Percentiles rank a stretch among this genome's conserved stretches.
Conservation (phyloP, 208 protist species). For the Trypanosoma theileri region DNA sequence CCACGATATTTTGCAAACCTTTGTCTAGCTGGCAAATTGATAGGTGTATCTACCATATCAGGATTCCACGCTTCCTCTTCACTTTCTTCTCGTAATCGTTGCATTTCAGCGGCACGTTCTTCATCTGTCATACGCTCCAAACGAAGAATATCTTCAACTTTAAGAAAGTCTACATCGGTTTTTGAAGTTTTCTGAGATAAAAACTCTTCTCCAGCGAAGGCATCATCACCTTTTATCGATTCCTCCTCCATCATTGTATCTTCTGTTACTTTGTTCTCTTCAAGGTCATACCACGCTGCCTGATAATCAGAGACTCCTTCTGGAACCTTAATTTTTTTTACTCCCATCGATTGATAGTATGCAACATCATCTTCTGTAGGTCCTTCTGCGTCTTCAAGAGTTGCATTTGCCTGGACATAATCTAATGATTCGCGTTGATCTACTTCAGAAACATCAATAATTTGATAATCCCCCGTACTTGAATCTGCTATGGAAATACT, state of each 20-base stretch:
- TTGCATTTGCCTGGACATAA: constrained; percentile 76
- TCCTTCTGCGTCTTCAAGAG: constrained; percentile 65
- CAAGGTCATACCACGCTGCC: constrained; percentile 73
- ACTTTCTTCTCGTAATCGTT: constrained; percentile 69
- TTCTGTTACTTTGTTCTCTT: constrained; percentile 45
- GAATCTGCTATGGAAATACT: constrained; percentile 35
- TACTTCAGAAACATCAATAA: constrained; percentile 54
- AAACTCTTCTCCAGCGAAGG: constrained; percentile 54
- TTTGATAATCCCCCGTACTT: constrained; percentile 27
- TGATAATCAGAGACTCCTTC: constrained; percentile 72
- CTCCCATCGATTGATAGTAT: constrained; percentile 43
- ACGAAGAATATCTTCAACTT: constrained; percentile 75
- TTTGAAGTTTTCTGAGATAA: constrained; percentile 71
- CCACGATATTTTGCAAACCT: constrained; percentile 88
- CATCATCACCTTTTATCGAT: constrained; percentile 42
- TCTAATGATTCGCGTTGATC: constrained; percentile 68
- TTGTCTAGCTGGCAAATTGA: constrained; percentile 83
- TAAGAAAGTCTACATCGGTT: constrained; percentile 85
- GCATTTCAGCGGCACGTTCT: constrained; percentile 68
- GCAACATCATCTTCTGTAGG: constrained; percentile 74
- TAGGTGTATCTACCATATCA: constrained; percentile 85
- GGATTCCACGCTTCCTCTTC: constrained; percentile 84
- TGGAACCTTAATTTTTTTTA: constrained; percentile 63
- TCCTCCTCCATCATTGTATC: constrained; percentile 12
- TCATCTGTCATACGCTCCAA: constrained; percentile 86